Percentiles rank a stretch among this genome's conserved stretches.
phyloP scores from a whole-genome alignment of 2,329 filamentous ascomycete species.

The Penicillium vulpinum region DNA sequence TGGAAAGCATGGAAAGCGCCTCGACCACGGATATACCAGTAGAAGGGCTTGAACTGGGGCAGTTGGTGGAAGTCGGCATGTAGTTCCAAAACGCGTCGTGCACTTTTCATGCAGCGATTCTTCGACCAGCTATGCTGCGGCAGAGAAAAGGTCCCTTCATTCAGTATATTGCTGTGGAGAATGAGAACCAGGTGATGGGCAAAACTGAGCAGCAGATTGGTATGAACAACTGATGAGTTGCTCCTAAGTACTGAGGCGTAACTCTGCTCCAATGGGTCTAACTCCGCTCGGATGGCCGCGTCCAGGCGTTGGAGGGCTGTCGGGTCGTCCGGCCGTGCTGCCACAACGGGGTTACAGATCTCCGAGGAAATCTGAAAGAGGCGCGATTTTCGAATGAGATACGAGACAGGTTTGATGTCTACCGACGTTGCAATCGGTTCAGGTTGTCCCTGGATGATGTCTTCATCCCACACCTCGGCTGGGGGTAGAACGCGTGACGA shows the following conservation, averaged over 20 bases:
- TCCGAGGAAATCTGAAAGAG: not conserved
- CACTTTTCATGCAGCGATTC: no score
- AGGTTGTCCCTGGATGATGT: no score
- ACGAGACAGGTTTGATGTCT: slow-evolving; percentile 1
- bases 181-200: not conserved
- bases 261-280: not conserved
- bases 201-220: not conserved
- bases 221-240: not conserved
- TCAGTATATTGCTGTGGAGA: not conserved
- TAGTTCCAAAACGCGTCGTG: not conserved
- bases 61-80: not conserved
- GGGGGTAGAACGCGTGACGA: no score
- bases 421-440: no score
- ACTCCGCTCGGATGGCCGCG: not conserved
- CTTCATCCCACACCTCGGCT: no score
- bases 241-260: not conserved
- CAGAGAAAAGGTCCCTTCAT: no score
- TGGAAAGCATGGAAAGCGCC: not conserved
- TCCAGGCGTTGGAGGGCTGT: not conserved
- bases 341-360: not conserved
- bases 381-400: not conserved
- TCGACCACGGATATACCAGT: not conserved
- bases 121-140: no score
- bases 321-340: not conserved
- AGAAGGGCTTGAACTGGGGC: not conserved